These are phyloP conservation scores for Panus rudis DNA, from an alignment of 768 basidiomycete genomes.

Conservation along the genomic window DNA sequence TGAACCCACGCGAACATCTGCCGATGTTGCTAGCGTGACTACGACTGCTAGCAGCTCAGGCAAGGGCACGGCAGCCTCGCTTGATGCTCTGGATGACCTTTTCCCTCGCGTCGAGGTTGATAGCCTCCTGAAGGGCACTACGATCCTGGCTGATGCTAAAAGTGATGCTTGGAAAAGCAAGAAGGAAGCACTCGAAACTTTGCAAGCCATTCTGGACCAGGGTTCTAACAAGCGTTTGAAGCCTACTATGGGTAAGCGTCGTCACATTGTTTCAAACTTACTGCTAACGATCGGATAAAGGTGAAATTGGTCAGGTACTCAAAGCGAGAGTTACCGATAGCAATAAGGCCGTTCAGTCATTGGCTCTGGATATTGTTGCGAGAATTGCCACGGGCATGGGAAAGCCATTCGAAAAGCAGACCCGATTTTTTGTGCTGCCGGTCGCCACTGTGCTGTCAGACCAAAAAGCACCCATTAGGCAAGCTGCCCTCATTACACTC, in stretches of 20 bases:
- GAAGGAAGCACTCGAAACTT: conserved; percentile 86
- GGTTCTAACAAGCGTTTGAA: conserved; percentile 90
- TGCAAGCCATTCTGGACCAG: conserved; percentile 82
- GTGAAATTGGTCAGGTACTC: conserved; percentile 84
- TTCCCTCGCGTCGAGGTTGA: conserved; percentile 96
- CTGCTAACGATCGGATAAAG: conserved; percentile 30
- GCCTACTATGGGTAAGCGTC: conserved; percentile 68
- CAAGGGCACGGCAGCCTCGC: conserved; percentile 29
- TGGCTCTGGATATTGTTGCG: conserved; percentile 85
- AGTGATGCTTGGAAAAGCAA: conserved; percentile 96
- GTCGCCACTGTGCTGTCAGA: conserved; percentile 85
- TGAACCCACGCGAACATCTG: conserved; percentile 69
- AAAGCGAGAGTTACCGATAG: conserved; percentile 87
- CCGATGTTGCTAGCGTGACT: conserved; percentile 56
- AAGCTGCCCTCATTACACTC: conserved; percentile 70
- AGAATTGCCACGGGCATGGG: conserved; percentile 94
- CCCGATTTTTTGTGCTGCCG: conserved; percentile 66
- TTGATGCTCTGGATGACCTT: conserved; percentile 84
- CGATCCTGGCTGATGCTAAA: conserved; percentile 76
- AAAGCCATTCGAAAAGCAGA: conserved; percentile 88
- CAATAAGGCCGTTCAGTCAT: conserved; percentile 87
- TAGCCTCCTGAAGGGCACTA: conserved; percentile 72
- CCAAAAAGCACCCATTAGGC: conserved; percentile 83
- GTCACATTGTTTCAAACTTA: not conserved
- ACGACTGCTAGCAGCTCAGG: conserved; percentile 35